These are phyloP conservation scores for Apophysomyces elegans DNA, from an alignment of 371 early-diverging fungal genomes.

Conservation along the genomic window DNA sequence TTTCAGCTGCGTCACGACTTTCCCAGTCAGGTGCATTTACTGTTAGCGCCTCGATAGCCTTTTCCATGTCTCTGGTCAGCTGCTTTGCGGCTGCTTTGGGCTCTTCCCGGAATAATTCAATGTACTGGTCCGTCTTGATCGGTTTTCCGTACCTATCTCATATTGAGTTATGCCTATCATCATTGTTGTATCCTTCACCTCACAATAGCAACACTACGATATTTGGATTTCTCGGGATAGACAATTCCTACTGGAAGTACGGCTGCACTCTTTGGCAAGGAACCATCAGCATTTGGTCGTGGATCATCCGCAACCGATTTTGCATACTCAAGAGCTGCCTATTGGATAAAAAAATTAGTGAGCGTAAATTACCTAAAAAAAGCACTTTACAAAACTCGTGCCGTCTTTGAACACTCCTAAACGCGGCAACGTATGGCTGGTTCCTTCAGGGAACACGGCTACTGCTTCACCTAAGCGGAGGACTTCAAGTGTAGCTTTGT, in stretches of 20 bases:
- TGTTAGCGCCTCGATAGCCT: slow-evolving; percentile 43
- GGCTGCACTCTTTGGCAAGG: slow-evolving; percentile 25
- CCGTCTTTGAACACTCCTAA: slow-evolving; percentile 54
- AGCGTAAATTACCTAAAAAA: background rate
- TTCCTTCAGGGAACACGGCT: slow-evolving; percentile 66
- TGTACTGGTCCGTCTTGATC: slow-evolving; percentile 50
- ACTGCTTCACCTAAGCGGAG: slow-evolving; percentile 55
- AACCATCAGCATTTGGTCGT: slow-evolving; percentile 33
- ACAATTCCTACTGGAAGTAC: slow-evolving; percentile 61
- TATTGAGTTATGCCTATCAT: background rate
- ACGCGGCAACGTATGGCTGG: slow-evolving; percentile 53
- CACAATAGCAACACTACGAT: slow-evolving; percentile 56
- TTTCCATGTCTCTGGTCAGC: slow-evolving; percentile 45
- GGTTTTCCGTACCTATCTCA: slow-evolving; percentile 53
- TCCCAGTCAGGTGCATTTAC: slow-evolving; percentile 61
- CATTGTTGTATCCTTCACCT: slow-evolving; percentile 33
- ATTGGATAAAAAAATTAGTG: background rate
- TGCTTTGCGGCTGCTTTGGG: slow-evolving; percentile 53
- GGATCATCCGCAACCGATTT: slow-evolving; percentile 36
- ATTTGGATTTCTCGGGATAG: slow-evolving; percentile 62
- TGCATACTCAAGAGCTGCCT: slow-evolving; percentile 61
- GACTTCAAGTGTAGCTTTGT: slow-evolving; percentile 52
- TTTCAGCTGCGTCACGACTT: slow-evolving; percentile 52
- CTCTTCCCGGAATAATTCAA: slow-evolving; percentile 49
- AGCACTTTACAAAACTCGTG: slow-evolving; percentile 43